A percentile compares a stretch with the other conserved stretches of the same genome.
phyloP scores from a whole-genome alignment of 345 rosid species.

The Viola odorata region DNA sequence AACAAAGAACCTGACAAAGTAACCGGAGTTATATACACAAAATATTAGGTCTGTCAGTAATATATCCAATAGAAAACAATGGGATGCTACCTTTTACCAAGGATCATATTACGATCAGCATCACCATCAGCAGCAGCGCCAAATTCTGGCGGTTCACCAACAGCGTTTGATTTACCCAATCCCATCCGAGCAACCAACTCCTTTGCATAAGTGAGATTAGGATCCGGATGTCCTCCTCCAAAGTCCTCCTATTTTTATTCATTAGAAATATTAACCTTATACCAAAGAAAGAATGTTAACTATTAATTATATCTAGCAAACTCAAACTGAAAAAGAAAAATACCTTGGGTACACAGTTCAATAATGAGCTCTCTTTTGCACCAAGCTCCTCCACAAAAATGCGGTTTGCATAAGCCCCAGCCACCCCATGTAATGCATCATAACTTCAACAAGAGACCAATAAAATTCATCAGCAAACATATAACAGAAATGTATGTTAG shows the following conservation, averaged over 20 bases:
- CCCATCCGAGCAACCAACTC: slow-evolving; percentile 96
- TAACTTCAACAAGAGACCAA: slow-evolving; percentile 44
- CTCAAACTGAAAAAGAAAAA: slow-evolving; percentile 16
- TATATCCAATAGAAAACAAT: not conserved
- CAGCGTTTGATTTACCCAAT: slow-evolving; percentile 63
- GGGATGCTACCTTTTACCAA: slow-evolving; percentile 76
- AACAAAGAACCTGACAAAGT: slow-evolving; percentile 74
- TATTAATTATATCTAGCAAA: slow-evolving; percentile 1
- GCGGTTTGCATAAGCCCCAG: slow-evolving; percentile 85
- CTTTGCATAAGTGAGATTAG: slow-evolving; percentile 96
- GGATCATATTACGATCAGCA: slow-evolving; percentile 99
- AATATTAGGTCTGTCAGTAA: not conserved
- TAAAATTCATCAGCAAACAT: slow-evolving; percentile 6
- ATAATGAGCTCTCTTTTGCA: slow-evolving; percentile 68
- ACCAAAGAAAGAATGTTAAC: slow-evolving; percentile 1
- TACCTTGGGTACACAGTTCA: slow-evolving; percentile 95
- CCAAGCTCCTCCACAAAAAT: slow-evolving; percentile 98
- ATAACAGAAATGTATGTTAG: slow-evolving; percentile 5
- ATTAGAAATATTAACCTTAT: not conserved
- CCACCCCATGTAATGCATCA: slow-evolving; percentile 98
- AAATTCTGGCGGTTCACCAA: slow-evolving; percentile 87
- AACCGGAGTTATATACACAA: slow-evolving; percentile 9
- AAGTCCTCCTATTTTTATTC: slow-evolving; percentile 75
- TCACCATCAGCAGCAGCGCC: slow-evolving; percentile 99
- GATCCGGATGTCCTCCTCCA: slow-evolving; percentile 99